Evolutionary conservation across 2,329 filamentous ascomycete genomes (phyloP), one percentile per base, ranked within the genome.

Genomic region (Sclerotinia subarctica): DNA sequence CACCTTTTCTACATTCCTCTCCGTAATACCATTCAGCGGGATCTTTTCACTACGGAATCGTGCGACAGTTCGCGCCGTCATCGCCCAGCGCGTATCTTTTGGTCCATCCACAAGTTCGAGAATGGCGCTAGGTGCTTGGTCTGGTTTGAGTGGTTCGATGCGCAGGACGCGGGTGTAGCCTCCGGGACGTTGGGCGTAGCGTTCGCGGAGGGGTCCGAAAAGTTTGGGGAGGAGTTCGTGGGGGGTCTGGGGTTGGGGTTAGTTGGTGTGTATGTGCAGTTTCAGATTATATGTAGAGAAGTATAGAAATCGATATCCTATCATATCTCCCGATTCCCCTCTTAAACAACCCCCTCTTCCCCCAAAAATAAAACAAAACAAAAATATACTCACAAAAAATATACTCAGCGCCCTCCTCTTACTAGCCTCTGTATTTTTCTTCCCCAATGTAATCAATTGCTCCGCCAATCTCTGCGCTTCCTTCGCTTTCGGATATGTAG

Each of bases 401-500:
- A 94, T 93, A 51, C 86, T 87, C 75, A 90, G 82, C n/a, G 93
- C 94, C 73, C 86, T 87, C 77, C 88, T 85, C 78, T 87, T 85
- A 70, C 90, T 90, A 26, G 92, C 91, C 76, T 93, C 90, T 52
- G 94, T 96, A 79, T 97, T 93, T 81, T 89, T 91, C 86, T 98
- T 99, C 26, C 92, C 94, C 74, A 97, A 80, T 5, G 94, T 97
- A 76, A 99, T 94, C 73, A 98, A 84, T 83, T 96, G 96, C 78
- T 99, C 95, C 10, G 94, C 95, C 74, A 98, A 80, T 54, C 92
- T 86, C 81, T 99, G 95, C 26, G 95, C 92, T 82, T 99, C 95
- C 81, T 98, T 99, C 59, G 95, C 95, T 82, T 98, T 98, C 78
- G 90, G 89, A 85, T 91, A 97, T 81, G 95, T 97, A 63, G 95